Base-by-base conservation (phyloP, 768 basidiomycete species). In the Mycena polygramma region DNA sequence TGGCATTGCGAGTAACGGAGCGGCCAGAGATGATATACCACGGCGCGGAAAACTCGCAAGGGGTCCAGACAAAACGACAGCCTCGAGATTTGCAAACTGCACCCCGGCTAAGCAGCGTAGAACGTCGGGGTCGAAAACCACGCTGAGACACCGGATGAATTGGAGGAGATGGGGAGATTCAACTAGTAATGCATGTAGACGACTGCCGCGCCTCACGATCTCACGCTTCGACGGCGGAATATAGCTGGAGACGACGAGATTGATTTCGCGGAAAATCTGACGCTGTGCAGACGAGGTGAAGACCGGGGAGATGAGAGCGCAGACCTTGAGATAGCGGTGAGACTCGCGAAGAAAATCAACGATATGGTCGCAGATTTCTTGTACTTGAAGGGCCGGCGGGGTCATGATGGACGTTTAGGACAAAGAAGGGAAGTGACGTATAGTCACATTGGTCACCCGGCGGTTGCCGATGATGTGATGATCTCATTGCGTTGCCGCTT, bases 391-490 rank as follows among this genome's bases (percentile, higher is more conserved):
- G 41, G 41, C 41, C 14, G 22, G 24, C 19, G 22, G n/a, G n/a
- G 54, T 57, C 54, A 57, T 57, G 54, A 19, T 57, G 36, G 51
- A 30, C 26, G 54, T n/a, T n/a, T n/a, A n/a, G n/a, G n/a, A n/a
- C n/a, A n/a, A n/a, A n/a, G n/a, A n/a, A n/a, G n/a, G n/a, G n/a
- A n/a, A n/a, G n/a, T n/a, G n/a, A n/a, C n/a, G n/a, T n/a, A n/a
- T n/a, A n/a, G n/a, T n/a, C n/a, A n/a, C n/a, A n/a, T n/a, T n/a
- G n/a, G n/a, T n/a, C n/a, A n/a, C n/a, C n/a, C n/a, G n/a, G n/a
- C n/a, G n/a, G n/a, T n/a, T n/a, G n/a, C n/a, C n/a, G n/a, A n/a
- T n/a, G n/a, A n/a, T n/a, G n/a, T n/a, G n/a, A n/a, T n/a, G n/a
- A n/a, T n/a, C n/a, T n/a, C n/a, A n/a, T n/a, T n/a, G n/a, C n/a